Evolutionary conservation across 1,284 basidiomycete species (phyloP), one percentile per base, ranked within the genome.

Genomic region (Bondarzewia mesenterica): DNA sequence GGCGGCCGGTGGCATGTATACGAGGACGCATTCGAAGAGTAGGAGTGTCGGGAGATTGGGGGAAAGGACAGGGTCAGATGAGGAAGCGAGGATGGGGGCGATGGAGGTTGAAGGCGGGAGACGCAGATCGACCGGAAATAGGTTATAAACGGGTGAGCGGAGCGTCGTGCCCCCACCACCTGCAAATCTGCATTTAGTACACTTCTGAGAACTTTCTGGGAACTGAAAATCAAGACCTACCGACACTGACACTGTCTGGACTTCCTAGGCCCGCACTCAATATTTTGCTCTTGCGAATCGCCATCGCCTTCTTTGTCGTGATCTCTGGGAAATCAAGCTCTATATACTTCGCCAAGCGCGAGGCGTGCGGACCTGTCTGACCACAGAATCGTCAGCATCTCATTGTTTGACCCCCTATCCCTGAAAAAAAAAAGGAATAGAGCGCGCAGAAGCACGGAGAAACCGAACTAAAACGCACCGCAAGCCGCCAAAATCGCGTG

Each of bases 271-370:
- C 60, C 0, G 61, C 57, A 48, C 71, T 74, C 25, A 95, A 69
- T 12, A 76, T 77, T 48, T 71, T 74, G 58, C 78, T 86, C 62
- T 85, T 85, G 36, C 76, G 72, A 54, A 97, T 91, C 3, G 82
- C 70, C 75, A 88, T 85, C 1, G 85, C 83, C 70, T 99, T 99
- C 58, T 79, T 80, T 10, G 72, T 75, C 0, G 91, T 93, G 45
- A 89, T 77, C 60, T 94, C 88, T 0, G 82, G 72, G 58, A 98
- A 95, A 66, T 99, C 95, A 21, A 98, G 64, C 60, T 99, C 95
- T 41, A 96, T 67, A 62, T 97, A 99, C 20, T 67, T 65, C 12
- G 68, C 70, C 36, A 85, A 54, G 21, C 61, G 56, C 25, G 75
- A 70, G 49, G 72, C 73, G 53, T 70, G 63, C 29, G 70, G 63